A percentile compares a stretch with the other conserved stretches of the same genome.
Conservation (phyloP, 2,329 filamentous ascomycete genomes). For the Pochonia chlamydosporia region DNA sequence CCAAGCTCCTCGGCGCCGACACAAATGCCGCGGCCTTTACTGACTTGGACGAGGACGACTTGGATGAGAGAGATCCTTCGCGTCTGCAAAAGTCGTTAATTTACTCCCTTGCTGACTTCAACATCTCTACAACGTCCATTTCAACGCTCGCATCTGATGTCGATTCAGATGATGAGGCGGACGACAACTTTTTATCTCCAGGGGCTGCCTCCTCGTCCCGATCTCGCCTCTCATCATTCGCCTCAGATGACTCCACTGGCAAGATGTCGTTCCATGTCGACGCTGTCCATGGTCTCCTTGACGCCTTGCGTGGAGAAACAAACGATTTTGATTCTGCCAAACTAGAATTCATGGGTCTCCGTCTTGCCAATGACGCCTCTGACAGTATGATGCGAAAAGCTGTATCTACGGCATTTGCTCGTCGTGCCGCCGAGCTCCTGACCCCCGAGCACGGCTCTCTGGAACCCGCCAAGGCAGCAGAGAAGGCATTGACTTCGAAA, state of each 20-base stretch:
- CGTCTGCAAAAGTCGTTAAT: constrained; percentile 50
- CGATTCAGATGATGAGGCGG: constrained; percentile 60
- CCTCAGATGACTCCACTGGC: constrained; percentile 62
- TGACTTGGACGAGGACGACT: constrained; percentile 42
- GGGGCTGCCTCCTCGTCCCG: constrained; percentile 41
- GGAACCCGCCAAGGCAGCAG: constrained; percentile 59
- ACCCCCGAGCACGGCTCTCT: constrained; percentile 44
- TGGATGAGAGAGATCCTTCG: constrained; percentile 44
- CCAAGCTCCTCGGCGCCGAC: constrained; percentile 38
- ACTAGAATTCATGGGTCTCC: constrained; percentile 88
- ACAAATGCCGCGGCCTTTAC: constrained; percentile 46
- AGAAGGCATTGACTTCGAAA: constrained; percentile 50
- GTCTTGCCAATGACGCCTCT: constrained; percentile 84
- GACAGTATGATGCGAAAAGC: constrained; percentile 84
- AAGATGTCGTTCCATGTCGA: constrained; percentile 70
- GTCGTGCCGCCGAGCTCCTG: constrained; percentile 67
- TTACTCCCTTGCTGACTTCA: constrained; percentile 46
- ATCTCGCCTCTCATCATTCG: constrained; percentile 64
- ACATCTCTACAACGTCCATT: constrained; percentile 48
- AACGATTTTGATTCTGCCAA: constrained; percentile 77
- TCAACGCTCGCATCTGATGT: constrained; percentile 60
- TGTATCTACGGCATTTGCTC: constrained; percentile 79
- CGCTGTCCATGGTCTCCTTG: constrained; percentile 79
- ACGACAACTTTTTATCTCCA: constrained; percentile 51
- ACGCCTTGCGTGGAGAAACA: constrained; percentile 69